Evolutionary conservation across 805 yeast genomes (phyloP), one percentile per base, ranked within the genome.

Genomic region (Candida awuae): DNA sequence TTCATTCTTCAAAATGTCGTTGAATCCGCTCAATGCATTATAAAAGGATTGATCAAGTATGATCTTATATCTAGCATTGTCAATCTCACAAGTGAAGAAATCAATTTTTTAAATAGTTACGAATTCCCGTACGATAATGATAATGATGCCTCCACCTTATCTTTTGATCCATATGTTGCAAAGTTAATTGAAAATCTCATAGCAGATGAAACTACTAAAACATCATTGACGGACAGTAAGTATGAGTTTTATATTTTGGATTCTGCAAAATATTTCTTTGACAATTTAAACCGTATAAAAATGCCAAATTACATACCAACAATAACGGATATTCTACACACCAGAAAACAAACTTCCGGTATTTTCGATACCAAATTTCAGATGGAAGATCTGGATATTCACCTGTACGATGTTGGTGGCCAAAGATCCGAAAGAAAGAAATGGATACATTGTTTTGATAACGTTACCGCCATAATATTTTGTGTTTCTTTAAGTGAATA

Each of bases 361-460:
- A 84, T 88, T 17, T 84, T 80, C 51, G 96, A 87, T 56, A 78
- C 85, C 42, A 69, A 73, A 41, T 84, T 88, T 52, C 77, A 77
- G 43, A 71, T 87, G 75, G 86, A 83, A 32, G 77, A 76, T 20
- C 56, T 79, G 29, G 70, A 71, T 50, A 63, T 80, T 35, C 84
- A 77, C 51, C 67, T 81, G 50, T 77, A 67, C 54, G 97, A 88
- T 59, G 96, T 88, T 34, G 97, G 97, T 46, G 97, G 97, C 2
- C 98, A 92, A 61, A 70, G 98, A 52, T 78, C 94, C 3, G 98
- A 92, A 65, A 77, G 98, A 38, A 84, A 84, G 54, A 90, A 92
- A 61, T 92, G 98, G 98, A 87, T 92, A 45, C 94, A 92, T 61
- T 85, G 95, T 55, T 92, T 92, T 53, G 95, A 87, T 59, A 86